Evolutionary conservation across 176 grass and related monocot genomes (phyloP).

Genomic region (Musa beccarii): DNA sequence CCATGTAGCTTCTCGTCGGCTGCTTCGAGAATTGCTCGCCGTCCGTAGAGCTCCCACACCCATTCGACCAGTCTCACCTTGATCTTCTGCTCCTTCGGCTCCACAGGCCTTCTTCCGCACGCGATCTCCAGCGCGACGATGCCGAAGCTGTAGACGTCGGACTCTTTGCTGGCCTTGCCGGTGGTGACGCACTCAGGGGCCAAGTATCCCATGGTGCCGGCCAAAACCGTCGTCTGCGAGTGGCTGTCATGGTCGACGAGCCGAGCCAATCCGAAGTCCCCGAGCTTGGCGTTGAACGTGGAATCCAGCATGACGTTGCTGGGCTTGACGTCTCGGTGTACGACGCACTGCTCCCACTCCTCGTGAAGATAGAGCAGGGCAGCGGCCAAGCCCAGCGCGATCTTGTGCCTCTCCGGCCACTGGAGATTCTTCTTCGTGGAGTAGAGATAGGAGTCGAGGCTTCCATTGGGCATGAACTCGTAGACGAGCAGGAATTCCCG

Average conservation of each 20-base stretch:
- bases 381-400: neutral
- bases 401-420: constrained; percentile 35
- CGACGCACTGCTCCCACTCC: constrained; percentile 7
- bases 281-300: neutral
- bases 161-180: neutral
- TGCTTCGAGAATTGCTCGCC: neutral
- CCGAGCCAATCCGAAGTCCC: neutral
- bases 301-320: constrained; percentile 1
- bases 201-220: neutral
- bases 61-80: neutral
- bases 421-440: constrained; percentile 9
- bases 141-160: constrained; percentile 3
- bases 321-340: neutral
- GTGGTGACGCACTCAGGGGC: neutral
- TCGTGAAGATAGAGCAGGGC: constrained; percentile 4
- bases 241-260: constrained; percentile 3
- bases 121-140: neutral
- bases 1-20: neutral
- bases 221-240: neutral
- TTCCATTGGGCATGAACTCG: constrained; percentile 42
- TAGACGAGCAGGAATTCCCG: constrained; percentile 34
- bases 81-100: neutral
- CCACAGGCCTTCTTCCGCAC: neutral
- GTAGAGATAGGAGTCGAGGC: constrained; percentile 47
- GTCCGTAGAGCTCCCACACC: neutral